Base-by-base conservation (phyloP, 768 basidiomycete species). In the Grammothele lineata region DNA sequence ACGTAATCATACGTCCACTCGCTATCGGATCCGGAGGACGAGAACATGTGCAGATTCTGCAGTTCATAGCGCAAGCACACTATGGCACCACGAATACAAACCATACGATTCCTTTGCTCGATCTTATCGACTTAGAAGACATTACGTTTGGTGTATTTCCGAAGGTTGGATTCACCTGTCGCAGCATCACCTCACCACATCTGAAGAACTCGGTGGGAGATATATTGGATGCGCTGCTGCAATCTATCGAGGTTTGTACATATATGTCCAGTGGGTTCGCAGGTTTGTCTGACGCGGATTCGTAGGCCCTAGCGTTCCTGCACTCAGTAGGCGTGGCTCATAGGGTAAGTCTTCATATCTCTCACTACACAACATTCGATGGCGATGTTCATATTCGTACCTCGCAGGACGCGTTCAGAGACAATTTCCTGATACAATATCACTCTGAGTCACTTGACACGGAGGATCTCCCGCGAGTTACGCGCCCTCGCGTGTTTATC, bases 101-200 rank as follows among this genome's bases (percentile, higher is more conserved):
- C 44, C 63, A 67, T 23, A 39, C 51, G 6, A 53, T 67, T 25
- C 64, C 63, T 2, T 51, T 66, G 53, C 45, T 62, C 17, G 42
- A 51, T 8, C 57, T 61, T 40, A 42, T 66, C 33, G 44, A 56
- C 5, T 53, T 61, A 22, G 59, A 63, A 25, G 63, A 63, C 39
- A 55, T 66, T 22, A 54, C 54, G 27, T 62, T 65, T 37, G 61
- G 58, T 2, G 37, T 64, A 19, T 64, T 67, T 40, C 61, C 62
- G 11, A 56, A 41, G 33, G 56, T 56, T 3, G 64, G 59, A 8
- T 32, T 12, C 6, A 37, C 35, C 1, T n/a, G n/a, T n/a, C n/a
- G n/a, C n/a, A n/a, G n/a, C n/a, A n/a, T n/a, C n/a, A n/a, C n/a
- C n/a, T n/a, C n/a, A n/a, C n/a, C n/a, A n/a, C n/a, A 34, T 5